phyloP scores from a whole-genome alignment of 1,139 yeast genomes.

The Candida neerlandica region DNA sequence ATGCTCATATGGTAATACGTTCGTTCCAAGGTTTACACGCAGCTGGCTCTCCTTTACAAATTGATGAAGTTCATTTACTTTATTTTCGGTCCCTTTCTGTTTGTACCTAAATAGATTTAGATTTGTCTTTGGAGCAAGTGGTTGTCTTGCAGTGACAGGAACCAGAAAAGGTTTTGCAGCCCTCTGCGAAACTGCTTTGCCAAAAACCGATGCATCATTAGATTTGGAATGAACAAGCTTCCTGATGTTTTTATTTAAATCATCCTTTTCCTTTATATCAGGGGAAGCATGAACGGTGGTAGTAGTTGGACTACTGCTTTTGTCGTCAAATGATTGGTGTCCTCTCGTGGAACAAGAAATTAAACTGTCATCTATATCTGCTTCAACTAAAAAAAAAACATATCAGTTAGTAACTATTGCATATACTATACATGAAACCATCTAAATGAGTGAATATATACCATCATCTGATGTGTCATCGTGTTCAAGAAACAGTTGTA shows the following conservation, averaged over 20 bases:
- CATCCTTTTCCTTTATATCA: background rate
- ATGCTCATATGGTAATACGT: constrained; percentile 12
- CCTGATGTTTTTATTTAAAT: background rate
- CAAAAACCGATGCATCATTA: background rate
- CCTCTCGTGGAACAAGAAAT: background rate
- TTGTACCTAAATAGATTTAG: constrained; percentile 4
- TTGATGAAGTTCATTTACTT: background rate
- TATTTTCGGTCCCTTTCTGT: background rate
- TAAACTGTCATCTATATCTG: background rate
- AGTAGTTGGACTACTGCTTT: background rate
- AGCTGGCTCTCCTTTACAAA: background rate
- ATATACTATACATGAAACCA: background rate
- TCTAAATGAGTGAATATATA: constrained; percentile 8
- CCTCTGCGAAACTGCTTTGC: background rate
- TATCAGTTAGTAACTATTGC: background rate
- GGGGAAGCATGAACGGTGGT: background rate
- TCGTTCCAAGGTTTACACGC: constrained; percentile 3
- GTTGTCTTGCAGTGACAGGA: background rate
- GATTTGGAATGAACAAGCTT: background rate
- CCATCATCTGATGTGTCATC: constrained; percentile 13
- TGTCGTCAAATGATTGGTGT: background rate
- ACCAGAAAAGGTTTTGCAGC: background rate
- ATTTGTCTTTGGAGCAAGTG: constrained; percentile 7
- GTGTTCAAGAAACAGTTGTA: constrained; percentile 13
- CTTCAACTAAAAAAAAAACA: background rate